Percentiles rank a stretch among this genome's conserved stretches.
These are phyloP conservation scores for Cyclospora cayetanensis DNA, from an alignment of 169 alveolate species.

Conservation along the genomic window DNA sequence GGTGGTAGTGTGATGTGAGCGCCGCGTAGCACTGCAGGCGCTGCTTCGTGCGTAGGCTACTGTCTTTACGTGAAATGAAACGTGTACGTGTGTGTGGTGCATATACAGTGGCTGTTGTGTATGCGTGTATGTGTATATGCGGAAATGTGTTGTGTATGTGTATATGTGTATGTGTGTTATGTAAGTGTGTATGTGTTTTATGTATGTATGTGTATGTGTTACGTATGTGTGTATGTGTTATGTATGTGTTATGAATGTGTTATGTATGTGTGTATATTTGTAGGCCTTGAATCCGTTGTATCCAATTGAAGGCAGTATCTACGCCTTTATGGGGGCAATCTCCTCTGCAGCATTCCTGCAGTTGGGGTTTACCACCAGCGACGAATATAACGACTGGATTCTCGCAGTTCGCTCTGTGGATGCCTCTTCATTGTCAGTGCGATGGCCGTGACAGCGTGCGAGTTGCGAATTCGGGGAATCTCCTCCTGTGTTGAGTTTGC, in stretches of 20 bases:
- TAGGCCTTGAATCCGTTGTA: conserved; percentile 33
- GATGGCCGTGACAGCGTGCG: neutral
- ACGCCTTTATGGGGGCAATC: neutral
- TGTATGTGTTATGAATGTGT: neutral
- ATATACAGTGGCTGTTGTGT: no score
- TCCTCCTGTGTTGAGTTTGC: no score
- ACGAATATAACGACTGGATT: conserved; percentile 22
- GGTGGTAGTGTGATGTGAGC: no score
- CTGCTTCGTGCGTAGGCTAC: no score
- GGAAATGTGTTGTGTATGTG: no score
- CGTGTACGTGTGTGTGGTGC: no score
- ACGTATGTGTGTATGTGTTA: neutral
- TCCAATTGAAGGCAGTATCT: conserved; percentile 12
- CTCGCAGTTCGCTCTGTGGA: neutral
- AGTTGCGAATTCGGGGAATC: no score
- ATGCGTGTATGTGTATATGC: neutral
- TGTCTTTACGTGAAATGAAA: no score
- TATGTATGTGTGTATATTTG: neutral
- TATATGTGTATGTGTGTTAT: no score
- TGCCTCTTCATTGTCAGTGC: neutral
- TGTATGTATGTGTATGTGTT: no score
- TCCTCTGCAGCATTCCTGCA: conserved; percentile 16
- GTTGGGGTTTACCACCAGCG: neutral
- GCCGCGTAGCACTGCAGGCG: no score
- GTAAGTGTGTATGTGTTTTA: no score